Conservation (phyloP, 2,329 filamentous ascomycete genomes). For the Colletotrichum karsti region DNA sequence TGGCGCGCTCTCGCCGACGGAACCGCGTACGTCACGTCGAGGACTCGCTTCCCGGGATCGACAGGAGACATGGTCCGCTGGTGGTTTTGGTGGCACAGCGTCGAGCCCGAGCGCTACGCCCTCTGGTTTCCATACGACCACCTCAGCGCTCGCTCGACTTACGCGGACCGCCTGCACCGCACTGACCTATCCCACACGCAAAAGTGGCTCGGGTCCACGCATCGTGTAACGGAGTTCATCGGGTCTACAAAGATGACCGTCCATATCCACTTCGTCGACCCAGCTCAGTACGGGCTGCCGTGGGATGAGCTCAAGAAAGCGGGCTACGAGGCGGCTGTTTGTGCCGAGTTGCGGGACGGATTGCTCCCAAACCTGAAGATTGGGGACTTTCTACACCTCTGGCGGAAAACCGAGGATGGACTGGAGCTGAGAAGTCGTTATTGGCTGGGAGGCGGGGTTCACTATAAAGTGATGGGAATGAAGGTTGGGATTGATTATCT, state of each 20-base stretch:
- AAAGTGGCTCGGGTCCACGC: conserved; percentile 26
- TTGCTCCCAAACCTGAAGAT: conserved; percentile 18
- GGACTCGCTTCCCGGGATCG: conserved; percentile 19
- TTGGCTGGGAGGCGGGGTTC: conserved; percentile 17
- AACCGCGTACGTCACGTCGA: conserved; percentile 17
- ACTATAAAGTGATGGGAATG: conserved; percentile 20
- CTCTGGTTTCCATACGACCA: conserved; percentile 26
- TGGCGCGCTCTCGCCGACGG: conserved; percentile 17
- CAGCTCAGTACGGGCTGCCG: conserved; percentile 18
- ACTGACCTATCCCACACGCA: conserved; percentile 22
- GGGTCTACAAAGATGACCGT: conserved; percentile 17
- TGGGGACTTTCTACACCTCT: conserved; percentile 23
- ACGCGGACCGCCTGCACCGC: conserved; percentile 21
- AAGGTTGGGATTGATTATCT: conserved; percentile 19
- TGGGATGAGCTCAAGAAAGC: conserved; percentile 16
- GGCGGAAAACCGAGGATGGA: conserved; percentile 17
- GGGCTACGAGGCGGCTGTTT: conserved; percentile 16
- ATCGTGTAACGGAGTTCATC: conserved; percentile 24
- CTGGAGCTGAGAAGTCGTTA: conserved; percentile 21
- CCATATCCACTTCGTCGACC: conserved; percentile 23
- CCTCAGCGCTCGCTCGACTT: conserved; percentile 5
- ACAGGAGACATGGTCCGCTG: conserved; percentile 25
- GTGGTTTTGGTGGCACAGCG: conserved; percentile 29
- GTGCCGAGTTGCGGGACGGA: conserved; percentile 14
- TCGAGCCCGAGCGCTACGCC: conserved; percentile 26